phyloP scores from a whole-genome alignment of 1,284 basidiomycete species.

The Pyrrhoderma noxium region DNA sequence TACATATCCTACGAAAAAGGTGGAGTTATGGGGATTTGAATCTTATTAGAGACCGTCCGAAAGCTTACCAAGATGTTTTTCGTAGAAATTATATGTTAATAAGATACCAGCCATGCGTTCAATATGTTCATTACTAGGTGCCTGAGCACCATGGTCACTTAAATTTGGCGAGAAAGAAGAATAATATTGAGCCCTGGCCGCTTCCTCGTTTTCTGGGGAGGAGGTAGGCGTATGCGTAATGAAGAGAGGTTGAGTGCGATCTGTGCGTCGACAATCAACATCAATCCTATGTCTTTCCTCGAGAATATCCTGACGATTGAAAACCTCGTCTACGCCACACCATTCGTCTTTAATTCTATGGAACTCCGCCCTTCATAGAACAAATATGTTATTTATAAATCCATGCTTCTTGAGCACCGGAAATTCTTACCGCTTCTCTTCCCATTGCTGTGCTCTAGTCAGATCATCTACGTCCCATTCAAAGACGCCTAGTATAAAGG shows the following conservation, averaged over 20 bases:
- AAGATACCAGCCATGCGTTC: conserved; percentile 74
- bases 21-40: neutral
- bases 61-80: conserved; percentile 81
- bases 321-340: conserved; percentile 75
- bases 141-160: conserved; percentile 71
- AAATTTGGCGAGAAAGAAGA: conserved; percentile 66
- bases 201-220: conserved; percentile 31
- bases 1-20: conserved; percentile 61
- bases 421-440: conserved; percentile 51
- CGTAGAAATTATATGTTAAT: conserved; percentile 89
- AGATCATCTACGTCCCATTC: conserved; percentile 64
- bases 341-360: conserved; percentile 67
- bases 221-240: conserved; percentile 39
- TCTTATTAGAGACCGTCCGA: too few relatives aligned
- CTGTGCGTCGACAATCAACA: conserved; percentile 96
- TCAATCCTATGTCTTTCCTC: conserved; percentile 88
- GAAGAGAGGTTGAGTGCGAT: conserved; percentile 86
- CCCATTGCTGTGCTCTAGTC: conserved; percentile 51
- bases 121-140: conserved; percentile 82
- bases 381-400: conserved; percentile 5
- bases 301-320: conserved; percentile 68
- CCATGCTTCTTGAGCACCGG: neutral
- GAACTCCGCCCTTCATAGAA: conserved; percentile 52
- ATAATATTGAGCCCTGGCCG: conserved; percentile 46
- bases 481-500: conserved; percentile 80